Evolutionary conservation across 805 yeast genomes (phyloP), one percentile per base, ranked within the genome.

Genomic region (Kluyveromyces aestuarii): DNA sequence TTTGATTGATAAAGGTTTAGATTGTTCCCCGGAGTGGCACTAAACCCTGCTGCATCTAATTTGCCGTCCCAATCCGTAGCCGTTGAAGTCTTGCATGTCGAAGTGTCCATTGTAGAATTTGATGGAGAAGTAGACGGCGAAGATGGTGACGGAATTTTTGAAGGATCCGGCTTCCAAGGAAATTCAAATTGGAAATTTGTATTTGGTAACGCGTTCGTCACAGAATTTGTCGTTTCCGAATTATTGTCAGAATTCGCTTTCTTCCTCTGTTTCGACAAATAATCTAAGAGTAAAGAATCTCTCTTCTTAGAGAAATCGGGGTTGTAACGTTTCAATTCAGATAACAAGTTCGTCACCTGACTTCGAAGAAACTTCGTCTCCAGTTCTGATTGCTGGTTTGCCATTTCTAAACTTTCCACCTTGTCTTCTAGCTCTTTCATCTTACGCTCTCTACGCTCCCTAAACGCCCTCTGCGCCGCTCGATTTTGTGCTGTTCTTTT

Each of bases 391-490:
- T 80, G 79, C 48, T 80, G 69, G 50, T 83, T 82, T 55, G 82
- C 85, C 53, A 76, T 76, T 64, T 93, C 96, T 55, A 91, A 74
- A 55, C 70, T 65, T 45, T 74, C 67, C 13, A 91, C 95, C 56
- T 86, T 82, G 43, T 80, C 81, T 63, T 90, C 96, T 52, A 91
- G 73, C 54, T 88, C 96, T 61, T 80, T 79, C 81, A 93, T 77
- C 61, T 86, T 87, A 45, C 75, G 75, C 66, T 91, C 98, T 65
- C 91, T 91, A 52, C 98, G 79, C 68, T 93, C 98, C 49, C 98
- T 74, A 68, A 88, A 91, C 7, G 98, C 98, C 48, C 98, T 74
- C 68, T 93, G 99, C n/a, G 98, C 98, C 2, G 97, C 97, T 59
- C 98, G 77, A 66, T 93, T 91, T 69, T 93, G 98, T 2, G 97